A percentile compares a stretch with the other conserved stretches of the same genome.
These are phyloP conservation scores for Neurospora crassa DNA, from an alignment of 2,329 filamentous ascomycete species.

Conservation along the genomic window DNA sequence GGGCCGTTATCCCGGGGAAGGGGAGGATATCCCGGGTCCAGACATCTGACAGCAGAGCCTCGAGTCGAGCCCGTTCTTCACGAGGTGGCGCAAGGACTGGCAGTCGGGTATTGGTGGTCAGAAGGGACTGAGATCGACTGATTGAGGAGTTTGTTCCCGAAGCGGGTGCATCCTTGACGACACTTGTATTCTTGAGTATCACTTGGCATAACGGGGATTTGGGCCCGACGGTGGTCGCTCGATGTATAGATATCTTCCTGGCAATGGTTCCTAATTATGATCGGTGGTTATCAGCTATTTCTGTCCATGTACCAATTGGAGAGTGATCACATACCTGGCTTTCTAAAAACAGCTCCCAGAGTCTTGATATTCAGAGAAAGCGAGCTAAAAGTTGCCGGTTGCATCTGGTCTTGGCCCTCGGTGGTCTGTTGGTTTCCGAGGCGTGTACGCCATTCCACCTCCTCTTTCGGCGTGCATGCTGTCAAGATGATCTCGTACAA, in stretches of 20 bases:
- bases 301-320: neutral
- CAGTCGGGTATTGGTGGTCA: conserved; percentile 56
- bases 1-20: conserved; percentile 67
- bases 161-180: conserved; percentile 45
- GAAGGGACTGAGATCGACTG: conserved; percentile 69
- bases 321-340: conserved; percentile 41
- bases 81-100: conserved; percentile 65
- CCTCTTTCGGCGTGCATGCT: conserved; percentile 73
- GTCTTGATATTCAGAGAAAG: conserved; percentile 62
- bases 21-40: conserved; percentile 77
- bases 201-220: conserved; percentile 64
- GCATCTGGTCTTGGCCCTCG: conserved; percentile 36
- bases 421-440: conserved; percentile 42
- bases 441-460: conserved; percentile 68
- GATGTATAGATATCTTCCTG: conserved; percentile 67
- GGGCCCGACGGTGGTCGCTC: conserved; percentile 63
- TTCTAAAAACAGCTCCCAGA: conserved; percentile 66
- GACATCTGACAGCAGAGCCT: conserved; percentile 63
- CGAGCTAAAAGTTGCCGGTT: conserved; percentile 48
- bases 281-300: conserved; percentile 7
- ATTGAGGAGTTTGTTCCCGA: conserved; percentile 43
- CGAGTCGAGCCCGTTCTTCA: conserved; percentile 67
- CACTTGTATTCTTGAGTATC: conserved; percentile 77
- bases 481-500: conserved; percentile 81
- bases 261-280: conserved; percentile 43